Base-by-base conservation (phyloP, 768 basidiomycete species). In the Grammothele lineata region DNA sequence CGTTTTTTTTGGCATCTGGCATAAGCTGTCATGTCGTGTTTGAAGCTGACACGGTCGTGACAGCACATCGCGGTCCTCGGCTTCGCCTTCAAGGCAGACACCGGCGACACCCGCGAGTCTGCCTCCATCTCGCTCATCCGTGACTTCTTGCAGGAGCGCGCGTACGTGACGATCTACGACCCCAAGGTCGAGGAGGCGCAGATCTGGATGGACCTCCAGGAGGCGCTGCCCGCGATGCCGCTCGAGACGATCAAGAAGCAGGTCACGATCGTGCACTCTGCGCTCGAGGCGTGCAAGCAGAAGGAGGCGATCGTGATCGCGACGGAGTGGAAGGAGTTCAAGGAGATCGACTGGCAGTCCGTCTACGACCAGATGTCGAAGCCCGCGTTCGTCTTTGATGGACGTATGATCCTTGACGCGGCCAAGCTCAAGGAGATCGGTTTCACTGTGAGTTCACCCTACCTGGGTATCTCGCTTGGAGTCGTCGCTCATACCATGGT, bases 31-130 rank as follows among this genome's bases (percentile, higher is more conserved):
- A 18, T 10, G 18, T 36, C 24, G 10, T 19, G 43, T 25, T 46
- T 43, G 27, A 44, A 23, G 18, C 40, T n/a, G 34, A 4, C 7
- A 4, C 17, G 25, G 38, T 44, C 32, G 47, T 32, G 9, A 32
- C 30, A 85, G 92, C 83, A 83, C 61, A 94, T 99, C 60, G 91
- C 96, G 36, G 89, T 99, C 37, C 83, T 99, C 35, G 95, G 95
- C 10, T 99, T 97, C 67, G 96, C 95, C 3, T 97, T 97, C 84
- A 97, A 97, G 75, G 95, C 96, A 35, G 94, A 98, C 67, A 99
- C 96, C 11, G 96, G 96, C 50, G 96, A 99, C 66, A 99, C 96
- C 32, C 92, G 96, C 66, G 96, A 98, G 72, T 94, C 92, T 3
- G 85, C 96, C 23, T 81, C 96, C 15, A 97, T 97, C 69, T 87